Evolutionary conservation across 2,329 filamentous ascomycete genomes (phyloP).

Genomic region (Aspergillus piperis): DNA sequence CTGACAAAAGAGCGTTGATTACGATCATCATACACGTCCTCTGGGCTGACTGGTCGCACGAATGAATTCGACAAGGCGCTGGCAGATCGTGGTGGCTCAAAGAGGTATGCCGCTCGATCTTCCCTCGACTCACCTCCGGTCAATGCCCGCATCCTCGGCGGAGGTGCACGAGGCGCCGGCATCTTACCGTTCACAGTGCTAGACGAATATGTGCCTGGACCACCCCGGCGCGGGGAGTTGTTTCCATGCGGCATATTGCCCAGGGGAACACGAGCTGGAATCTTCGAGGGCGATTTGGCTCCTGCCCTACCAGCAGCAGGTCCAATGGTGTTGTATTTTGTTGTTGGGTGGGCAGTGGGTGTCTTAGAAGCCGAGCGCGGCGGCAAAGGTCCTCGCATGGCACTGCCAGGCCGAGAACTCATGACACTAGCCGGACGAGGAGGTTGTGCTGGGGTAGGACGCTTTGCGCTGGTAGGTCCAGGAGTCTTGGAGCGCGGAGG

Average conservation of each 20-base stretch:
- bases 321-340: slow-evolving; percentile 43
- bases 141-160: slow-evolving; percentile 90
- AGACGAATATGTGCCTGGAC: slow-evolving; percentile 43
- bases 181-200: slow-evolving; percentile 51
- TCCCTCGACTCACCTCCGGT: slow-evolving; percentile 54
- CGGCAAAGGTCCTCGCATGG: slow-evolving; percentile 42
- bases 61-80: slow-evolving; percentile 54
- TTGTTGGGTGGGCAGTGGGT: slow-evolving; percentile 44
- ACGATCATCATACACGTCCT: slow-evolving; percentile 82
- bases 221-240: slow-evolving; percentile 72
- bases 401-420: slow-evolving; percentile 32
- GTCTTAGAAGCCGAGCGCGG: slow-evolving; percentile 50
- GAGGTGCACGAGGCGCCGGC: slow-evolving; percentile 62
- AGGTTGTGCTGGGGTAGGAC: slow-evolving; percentile 19
- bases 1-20: slow-evolving; percentile 50
- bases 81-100: slow-evolving; percentile 52
- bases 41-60: slow-evolving; percentile 64
- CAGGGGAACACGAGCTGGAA: slow-evolving; percentile 50
- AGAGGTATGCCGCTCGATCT: slow-evolving; percentile 35
- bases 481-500: slow-evolving; percentile 56
- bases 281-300: slow-evolving; percentile 51
- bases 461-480: slow-evolving; percentile 22
- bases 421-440: slow-evolving; percentile 36
- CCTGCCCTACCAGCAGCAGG: slow-evolving; percentile 27
- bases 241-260: slow-evolving; percentile 53